Evolutionary conservation across 2,329 filamentous ascomycete genomes (phyloP).

Genomic region (Bipolaris bicolor): DNA sequence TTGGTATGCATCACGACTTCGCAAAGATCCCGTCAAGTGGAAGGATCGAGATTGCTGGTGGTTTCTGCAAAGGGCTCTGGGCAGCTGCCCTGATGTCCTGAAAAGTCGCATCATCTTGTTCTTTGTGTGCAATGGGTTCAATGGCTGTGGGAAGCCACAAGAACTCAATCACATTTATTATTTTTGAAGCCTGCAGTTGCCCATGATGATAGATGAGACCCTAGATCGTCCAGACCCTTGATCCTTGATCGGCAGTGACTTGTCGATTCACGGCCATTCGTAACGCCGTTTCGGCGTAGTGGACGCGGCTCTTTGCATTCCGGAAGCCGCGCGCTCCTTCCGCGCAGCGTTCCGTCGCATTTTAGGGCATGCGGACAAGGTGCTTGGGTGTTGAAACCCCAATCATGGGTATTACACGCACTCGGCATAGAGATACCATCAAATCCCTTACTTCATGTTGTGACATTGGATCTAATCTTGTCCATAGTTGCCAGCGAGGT

Average conservation of each 20-base stretch:
- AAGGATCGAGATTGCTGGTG: not conserved
- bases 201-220: not conserved
- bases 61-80: not conserved
- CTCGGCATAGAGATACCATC: not conserved
- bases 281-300: not conserved
- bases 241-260: not conserved
- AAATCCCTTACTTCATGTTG: not conserved
- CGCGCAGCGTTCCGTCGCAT: not conserved
- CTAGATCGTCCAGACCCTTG: too few species aligned
- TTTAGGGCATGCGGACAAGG: not conserved
- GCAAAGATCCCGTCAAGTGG: not conserved
- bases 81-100: not conserved
- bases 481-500: not conserved
- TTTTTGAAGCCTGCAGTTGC: not conserved
- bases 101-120: not conserved
- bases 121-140: not conserved
- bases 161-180: not conserved
- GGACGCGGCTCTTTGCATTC: not conserved
- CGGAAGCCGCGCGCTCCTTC: not conserved
- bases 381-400: not conserved
- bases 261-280: not conserved
- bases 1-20: not conserved
- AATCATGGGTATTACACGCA: not conserved
- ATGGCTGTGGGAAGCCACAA: not conserved
- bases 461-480: not conserved